These are phyloP conservation scores for Vanderwaltozyma verrucispora DNA, from an alignment of 805 yeast species.

Conservation along the genomic window DNA sequence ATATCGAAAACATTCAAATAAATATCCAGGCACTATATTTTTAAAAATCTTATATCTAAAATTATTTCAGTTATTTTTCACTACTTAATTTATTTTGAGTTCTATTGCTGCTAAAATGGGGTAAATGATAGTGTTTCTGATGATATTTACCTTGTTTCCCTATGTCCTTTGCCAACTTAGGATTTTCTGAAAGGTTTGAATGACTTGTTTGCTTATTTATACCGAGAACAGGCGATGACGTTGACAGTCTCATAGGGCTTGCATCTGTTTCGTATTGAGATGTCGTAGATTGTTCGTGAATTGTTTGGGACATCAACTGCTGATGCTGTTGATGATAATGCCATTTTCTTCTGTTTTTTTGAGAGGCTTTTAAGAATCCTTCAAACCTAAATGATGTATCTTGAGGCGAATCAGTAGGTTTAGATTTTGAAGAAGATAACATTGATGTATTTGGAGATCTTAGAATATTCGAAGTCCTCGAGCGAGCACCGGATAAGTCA, in stretches of 20 bases:
- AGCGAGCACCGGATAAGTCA: background rate
- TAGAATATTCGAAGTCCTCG: conserved; percentile 2
- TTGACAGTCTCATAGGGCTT: background rate
- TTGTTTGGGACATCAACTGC: conserved; percentile 17
- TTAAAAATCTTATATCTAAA: background rate
- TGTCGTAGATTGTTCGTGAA: conserved; percentile 12
- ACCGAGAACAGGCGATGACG: conserved; percentile 3
- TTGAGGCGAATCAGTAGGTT: conserved; percentile 25
- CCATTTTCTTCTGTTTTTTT: conserved; percentile 27
- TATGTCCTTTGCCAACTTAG: background rate
- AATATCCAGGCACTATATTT: background rate
- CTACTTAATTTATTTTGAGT: background rate
- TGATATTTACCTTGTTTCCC: conserved; percentile 6
- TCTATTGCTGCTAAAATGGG: conserved; percentile 11
- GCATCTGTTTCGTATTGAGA: conserved; percentile 1
- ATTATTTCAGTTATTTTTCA: background rate
- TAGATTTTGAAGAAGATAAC: conserved; percentile 1
- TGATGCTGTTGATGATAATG: conserved; percentile 20
- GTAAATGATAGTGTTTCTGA: conserved; percentile 21
- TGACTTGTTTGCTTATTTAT: background rate
- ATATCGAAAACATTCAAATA: too few relatives aligned
- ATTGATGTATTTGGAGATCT: conserved; percentile 2
- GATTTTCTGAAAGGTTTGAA: background rate
- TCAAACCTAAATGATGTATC: conserved; percentile 37
- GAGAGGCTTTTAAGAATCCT: conserved; percentile 30